Evolutionary conservation across 2,329 filamentous ascomycete genomes (phyloP).

Genomic region (Diaporthe australafricana): DNA sequence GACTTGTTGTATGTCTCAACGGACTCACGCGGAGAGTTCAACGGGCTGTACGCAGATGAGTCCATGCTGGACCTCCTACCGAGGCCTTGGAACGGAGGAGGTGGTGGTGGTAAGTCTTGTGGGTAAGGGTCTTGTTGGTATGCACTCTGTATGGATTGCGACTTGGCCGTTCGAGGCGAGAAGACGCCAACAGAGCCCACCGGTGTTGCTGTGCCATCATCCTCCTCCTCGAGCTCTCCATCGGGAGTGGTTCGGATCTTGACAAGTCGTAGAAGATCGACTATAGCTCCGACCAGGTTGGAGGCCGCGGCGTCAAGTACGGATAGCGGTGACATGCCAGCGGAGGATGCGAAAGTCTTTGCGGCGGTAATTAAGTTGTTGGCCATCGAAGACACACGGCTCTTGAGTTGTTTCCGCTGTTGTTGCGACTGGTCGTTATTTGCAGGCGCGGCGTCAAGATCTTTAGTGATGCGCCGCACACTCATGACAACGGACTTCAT

Average conservation of each 20-base stretch:
- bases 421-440: conserved; percentile 66
- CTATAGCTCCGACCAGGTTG: conserved; percentile 85
- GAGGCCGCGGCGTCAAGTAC: conserved; percentile 93
- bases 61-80: conserved; percentile 71
- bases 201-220: conserved; percentile 71
- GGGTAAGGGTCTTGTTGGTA: conserved; percentile 49
- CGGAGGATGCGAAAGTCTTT: conserved; percentile 87
- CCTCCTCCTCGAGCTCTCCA: conserved; percentile 80
- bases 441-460: conserved; percentile 72
- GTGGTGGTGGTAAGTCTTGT: conserved; percentile 58
- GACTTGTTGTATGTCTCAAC: conserved; percentile 53
- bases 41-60: conserved; percentile 80
- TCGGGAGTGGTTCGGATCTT: conserved; percentile 84
- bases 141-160: conserved; percentile 37
- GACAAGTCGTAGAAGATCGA: conserved; percentile 85
- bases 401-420: conserved; percentile 78
- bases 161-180: conserved; percentile 59
- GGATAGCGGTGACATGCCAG: conserved; percentile 91
- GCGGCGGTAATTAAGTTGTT: conserved; percentile 96
- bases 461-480: conserved; percentile 86
- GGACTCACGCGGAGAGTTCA: conserved; percentile 75
- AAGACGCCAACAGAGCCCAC: conserved; percentile 78
- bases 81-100: conserved; percentile 69
- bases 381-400: conserved; percentile 88
- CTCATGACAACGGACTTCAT: conserved; percentile 89